Base-by-base conservation (phyloP, 306 rosid species). In the Dalbergia cochinchinensis region DNA sequence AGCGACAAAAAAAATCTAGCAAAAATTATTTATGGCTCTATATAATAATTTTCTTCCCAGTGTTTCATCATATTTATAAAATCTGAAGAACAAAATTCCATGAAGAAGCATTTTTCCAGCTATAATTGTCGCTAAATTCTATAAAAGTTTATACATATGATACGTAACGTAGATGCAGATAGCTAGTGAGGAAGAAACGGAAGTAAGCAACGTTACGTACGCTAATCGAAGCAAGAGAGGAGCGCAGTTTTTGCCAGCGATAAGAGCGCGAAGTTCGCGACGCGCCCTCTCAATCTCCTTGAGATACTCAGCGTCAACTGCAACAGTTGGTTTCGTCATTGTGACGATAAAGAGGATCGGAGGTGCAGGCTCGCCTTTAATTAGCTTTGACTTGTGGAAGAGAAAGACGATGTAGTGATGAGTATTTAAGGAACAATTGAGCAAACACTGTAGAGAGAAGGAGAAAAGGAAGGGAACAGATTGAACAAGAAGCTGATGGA, bases 191-290 rank as follows among this genome's bases (percentile, higher is more conserved):
- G 51, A n/a, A 68, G 50, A 69, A 50, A 31, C 69, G 18, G 45
- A 37, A 54, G 50, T 63, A 61, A 71, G 65, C 22, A 51, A 7
- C 5, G 45, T 19, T 44, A 74, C 57, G 13, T 90, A 94, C 97
- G 97, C 99, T 78, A 94, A 78, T 60, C 95, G 97, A 73, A 94
- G 99, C 97, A 94, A 90, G 58, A 91, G 78, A 69, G 98, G 94
- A 64, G 99, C 97, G 11, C 97, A 92, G 47, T 71, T 79, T 47
- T 42, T 88, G 81, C 35, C 61, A 74, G 85, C 82, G 81, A 92
- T 94, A 34, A 94, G 92, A 74, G 90, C 91, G 0, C 95, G 92
- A 67, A 94, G 98, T 71, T 88, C 91, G 5, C 86, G 82, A n/a
- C 92, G 93, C 60, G 92, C 89, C 85, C 82, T 88, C 18, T 86